phyloP scores from a whole-genome alignment of 805 yeast species.

The Candida germanica region DNA sequence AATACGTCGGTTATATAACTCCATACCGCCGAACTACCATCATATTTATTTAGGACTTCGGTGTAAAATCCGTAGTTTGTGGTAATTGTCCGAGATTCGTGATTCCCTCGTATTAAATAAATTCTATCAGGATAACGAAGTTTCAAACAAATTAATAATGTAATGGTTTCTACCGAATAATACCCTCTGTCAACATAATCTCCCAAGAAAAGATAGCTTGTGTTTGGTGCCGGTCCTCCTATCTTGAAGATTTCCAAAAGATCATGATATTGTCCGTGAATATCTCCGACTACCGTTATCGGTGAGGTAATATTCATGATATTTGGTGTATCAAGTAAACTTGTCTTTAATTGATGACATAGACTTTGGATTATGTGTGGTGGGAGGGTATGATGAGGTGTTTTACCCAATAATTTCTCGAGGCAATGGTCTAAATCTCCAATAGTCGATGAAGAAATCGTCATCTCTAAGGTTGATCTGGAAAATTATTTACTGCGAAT shows the following conservation, averaged over 20 bases:
- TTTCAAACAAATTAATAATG: conserved; percentile 76
- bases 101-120: conserved; percentile 86
- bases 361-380: conserved; percentile 38
- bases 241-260: conserved; percentile 87
- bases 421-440: conserved; percentile 42
- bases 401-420: conserved; percentile 38
- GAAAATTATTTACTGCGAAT: too few relatives aligned
- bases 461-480: conserved; percentile 20
- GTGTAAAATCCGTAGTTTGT: conserved; percentile 96
- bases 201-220: conserved; percentile 89
- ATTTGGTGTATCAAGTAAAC: conserved; percentile 76
- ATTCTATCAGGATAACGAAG: conserved; percentile 85
- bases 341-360: conserved; percentile 80
- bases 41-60: conserved; percentile 89
- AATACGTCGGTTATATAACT: conserved; percentile 84
- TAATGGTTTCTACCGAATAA: conserved; percentile 89
- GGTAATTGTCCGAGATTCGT: conserved; percentile 94
- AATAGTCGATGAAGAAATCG: conserved; percentile 31
- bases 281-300: conserved; percentile 94
- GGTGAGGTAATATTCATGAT: conserved; percentile 84
- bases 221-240: conserved; percentile 91
- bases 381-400: conserved; percentile 43
- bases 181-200: conserved; percentile 96
- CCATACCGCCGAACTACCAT: conserved; percentile 74
- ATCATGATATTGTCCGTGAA: conserved; percentile 96